These are phyloP conservation scores for Coemansia reversa DNA, from an alignment of 192 early-diverging fungal genomes.

Conservation along the genomic window DNA sequence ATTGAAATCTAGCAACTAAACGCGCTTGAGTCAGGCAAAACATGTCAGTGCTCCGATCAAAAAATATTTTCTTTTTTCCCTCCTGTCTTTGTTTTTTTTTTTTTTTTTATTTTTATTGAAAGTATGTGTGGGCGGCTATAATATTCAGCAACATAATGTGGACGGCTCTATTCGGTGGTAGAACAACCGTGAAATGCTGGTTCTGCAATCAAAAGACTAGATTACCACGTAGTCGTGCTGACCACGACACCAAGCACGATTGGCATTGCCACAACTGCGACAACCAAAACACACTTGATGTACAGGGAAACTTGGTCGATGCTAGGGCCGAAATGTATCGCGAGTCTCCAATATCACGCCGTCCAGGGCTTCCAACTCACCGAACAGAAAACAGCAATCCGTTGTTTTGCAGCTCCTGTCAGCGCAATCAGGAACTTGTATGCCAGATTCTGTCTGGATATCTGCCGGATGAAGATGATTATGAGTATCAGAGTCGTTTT, in stretches of 20 bases:
- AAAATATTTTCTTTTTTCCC: no score
- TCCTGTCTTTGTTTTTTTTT: not conserved
- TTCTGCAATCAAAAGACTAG: conserved; percentile 42
- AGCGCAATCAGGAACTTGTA: conserved; percentile 50
- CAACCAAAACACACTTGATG: conserved; percentile 42
- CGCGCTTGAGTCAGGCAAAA: no score
- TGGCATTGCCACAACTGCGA: conserved; percentile 45
- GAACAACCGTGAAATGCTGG: conserved; percentile 39
- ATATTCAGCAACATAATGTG: conserved; percentile 22
- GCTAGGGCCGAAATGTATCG: conserved; percentile 34
- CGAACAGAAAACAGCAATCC: not conserved
- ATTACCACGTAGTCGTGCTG: conserved; percentile 5
- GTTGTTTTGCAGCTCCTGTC: conserved; percentile 40
- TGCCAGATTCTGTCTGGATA: conserved; percentile 38
- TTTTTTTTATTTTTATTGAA: conserved; percentile 5
- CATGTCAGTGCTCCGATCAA: not conserved
- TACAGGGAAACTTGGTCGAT: conserved; percentile 35
- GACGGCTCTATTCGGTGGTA: conserved; percentile 21
- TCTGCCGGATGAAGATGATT: conserved; percentile 36
- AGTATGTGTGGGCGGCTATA: conserved; percentile 5
- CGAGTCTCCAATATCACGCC: conserved; percentile 16
- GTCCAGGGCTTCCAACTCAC: not conserved
- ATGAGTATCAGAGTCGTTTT: conserved; percentile 19
- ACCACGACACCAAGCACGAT: conserved; percentile 12
- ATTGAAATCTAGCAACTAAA: no score